phyloP scores from a whole-genome alignment of 2,329 filamentous ascomycete genomes.

The Tolypocladium endophyticum region DNA sequence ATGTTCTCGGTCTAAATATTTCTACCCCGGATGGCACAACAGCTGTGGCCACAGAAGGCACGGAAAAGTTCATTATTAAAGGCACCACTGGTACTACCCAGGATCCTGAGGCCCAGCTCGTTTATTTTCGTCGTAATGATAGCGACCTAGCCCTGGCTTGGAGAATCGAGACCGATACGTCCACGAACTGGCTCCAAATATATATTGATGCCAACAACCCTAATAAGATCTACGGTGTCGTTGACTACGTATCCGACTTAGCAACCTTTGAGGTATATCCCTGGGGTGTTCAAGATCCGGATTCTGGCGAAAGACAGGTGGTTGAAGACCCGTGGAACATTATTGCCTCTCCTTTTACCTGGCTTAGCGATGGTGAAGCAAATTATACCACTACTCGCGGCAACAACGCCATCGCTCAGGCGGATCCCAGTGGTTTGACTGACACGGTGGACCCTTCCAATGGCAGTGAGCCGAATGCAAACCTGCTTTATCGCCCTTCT shows the following conservation, averaged over 20 bases:
- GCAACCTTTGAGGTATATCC: constrained; percentile 46
- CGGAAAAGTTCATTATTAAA: constrained; percentile 29
- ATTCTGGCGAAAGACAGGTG: constrained; percentile 35
- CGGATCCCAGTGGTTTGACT: constrained; percentile 30
- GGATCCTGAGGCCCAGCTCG: constrained; percentile 43
- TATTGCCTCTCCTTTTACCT: constrained; percentile 36
- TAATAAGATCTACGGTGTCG: constrained; percentile 38
- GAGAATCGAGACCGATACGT: constrained; percentile 45
- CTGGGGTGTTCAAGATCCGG: constrained; percentile 41
- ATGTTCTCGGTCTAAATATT: constrained; percentile 21
- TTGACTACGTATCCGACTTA: constrained; percentile 44
- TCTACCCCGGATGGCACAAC: constrained; percentile 12
- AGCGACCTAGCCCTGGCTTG: constrained; percentile 39
- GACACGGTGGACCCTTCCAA: no score
- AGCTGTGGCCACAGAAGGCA: constrained; percentile 13
- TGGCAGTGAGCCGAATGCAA: no score
- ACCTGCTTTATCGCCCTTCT: constrained; percentile 40
- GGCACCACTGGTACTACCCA: constrained; percentile 36
- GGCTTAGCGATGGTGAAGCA: constrained; percentile 35
- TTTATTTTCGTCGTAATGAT: constrained; percentile 39
- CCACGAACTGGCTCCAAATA: constrained; percentile 47
- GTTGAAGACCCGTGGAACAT: constrained; percentile 38
- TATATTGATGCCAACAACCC: constrained; percentile 42
- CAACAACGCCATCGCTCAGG: constrained; percentile 48
- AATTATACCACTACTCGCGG: constrained; percentile 43